Evolutionary conservation across 2,329 filamentous ascomycete genomes (phyloP).

Genomic region (Fusarium acutatum): DNA sequence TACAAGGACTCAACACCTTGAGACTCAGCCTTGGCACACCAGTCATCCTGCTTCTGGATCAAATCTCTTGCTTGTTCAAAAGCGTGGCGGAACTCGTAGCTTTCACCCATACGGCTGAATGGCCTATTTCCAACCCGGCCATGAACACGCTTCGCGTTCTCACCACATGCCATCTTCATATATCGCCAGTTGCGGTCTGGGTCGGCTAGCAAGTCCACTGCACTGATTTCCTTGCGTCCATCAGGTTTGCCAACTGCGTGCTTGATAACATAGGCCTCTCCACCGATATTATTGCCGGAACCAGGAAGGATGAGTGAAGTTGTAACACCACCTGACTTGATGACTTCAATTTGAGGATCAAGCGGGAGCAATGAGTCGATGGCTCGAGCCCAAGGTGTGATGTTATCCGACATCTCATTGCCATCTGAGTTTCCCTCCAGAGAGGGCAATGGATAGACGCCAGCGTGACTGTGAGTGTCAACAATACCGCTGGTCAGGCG

Average conservation of each 20-base stretch:
- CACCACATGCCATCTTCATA: slow-evolving; percentile 81
- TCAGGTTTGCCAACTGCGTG: slow-evolving; percentile 68
- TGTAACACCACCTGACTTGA: slow-evolving; percentile 78
- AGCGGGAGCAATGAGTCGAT: slow-evolving; percentile 71
- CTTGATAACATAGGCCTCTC: slow-evolving; percentile 75
- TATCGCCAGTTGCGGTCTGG: slow-evolving; percentile 73
- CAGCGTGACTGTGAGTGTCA: slow-evolving; percentile 76
- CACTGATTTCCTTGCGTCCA: slow-evolving; percentile 70
- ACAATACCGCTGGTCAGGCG: slow-evolving; percentile 73
- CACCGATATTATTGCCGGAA: slow-evolving; percentile 77
- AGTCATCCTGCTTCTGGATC: slow-evolving; percentile 71
- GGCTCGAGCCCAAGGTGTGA: slow-evolving; percentile 73
- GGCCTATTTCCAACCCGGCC: slow-evolving; percentile 63
- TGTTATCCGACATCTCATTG: slow-evolving; percentile 71
- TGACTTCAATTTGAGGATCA: slow-evolving; percentile 72
- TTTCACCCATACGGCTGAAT: slow-evolving; percentile 71
- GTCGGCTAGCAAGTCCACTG: slow-evolving; percentile 70
- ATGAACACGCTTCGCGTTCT: slow-evolving; percentile 72
- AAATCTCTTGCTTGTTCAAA: slow-evolving; percentile 69
- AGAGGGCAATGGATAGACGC: slow-evolving; percentile 65
- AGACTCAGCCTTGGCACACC: slow-evolving; percentile 66
- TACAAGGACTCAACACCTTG: slow-evolving; percentile 60
- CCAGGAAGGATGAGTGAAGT: slow-evolving; percentile 73
- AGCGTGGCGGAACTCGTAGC: slow-evolving; percentile 73
- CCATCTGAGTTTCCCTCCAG: slow-evolving; percentile 64